phyloP scores from a whole-genome alignment of 495 filamentous ascomycete genomes.

The Saxophila tyrrhenica region DNA sequence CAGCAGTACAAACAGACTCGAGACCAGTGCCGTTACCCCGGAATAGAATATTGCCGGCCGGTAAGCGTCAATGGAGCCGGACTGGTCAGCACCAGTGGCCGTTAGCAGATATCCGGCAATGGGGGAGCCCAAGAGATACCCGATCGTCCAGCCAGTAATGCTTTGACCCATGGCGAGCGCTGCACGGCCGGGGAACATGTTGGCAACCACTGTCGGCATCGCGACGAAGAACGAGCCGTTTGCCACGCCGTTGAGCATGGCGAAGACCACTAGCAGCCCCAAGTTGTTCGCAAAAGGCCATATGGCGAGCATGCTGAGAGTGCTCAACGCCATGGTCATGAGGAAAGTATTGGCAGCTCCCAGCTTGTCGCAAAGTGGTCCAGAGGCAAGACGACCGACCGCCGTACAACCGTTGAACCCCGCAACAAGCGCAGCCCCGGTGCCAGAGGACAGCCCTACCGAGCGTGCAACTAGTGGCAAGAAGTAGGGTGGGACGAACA shows the following conservation, averaged over 20 bases:
- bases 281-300: conserved; percentile 46
- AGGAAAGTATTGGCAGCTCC: not conserved
- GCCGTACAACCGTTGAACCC: not conserved
- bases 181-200: conserved; percentile 36
- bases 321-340: conserved; percentile 27
- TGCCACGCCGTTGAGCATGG: conserved; percentile 42
- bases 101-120: not conserved
- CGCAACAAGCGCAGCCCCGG: not conserved
- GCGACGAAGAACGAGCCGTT: conserved; percentile 51
- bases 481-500: not conserved
- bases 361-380: not conserved
- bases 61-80: not conserved
- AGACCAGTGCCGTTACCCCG: too few relatives aligned
- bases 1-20: too few relatives aligned
- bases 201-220: conserved; percentile 49
- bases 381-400: not conserved
- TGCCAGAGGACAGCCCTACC: not conserved
- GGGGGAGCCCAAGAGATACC: not conserved
- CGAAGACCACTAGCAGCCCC: conserved; percentile 41
- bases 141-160: not conserved
- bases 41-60: not conserved
- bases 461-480: not conserved
- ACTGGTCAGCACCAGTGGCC: not conserved
- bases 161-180: not conserved
- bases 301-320: conserved; percentile 43